These are phyloP conservation scores for Monilinia fructicola DNA, from an alignment of 2,329 filamentous ascomycete species.

Conservation along the genomic window DNA sequence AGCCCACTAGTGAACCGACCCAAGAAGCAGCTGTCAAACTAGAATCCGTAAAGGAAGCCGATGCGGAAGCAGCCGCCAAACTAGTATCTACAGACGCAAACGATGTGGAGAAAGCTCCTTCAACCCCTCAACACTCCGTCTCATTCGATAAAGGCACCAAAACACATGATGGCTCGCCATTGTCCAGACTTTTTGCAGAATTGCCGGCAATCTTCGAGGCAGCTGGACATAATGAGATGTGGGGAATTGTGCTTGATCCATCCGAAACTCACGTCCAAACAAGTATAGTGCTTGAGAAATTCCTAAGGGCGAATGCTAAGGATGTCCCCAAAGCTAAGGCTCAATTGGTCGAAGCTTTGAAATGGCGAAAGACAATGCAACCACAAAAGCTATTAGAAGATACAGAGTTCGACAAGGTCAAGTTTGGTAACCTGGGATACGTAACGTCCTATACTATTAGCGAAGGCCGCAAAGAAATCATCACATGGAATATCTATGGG, in stretches of 20 bases:
- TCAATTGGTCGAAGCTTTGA: constrained; percentile 75
- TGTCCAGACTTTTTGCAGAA: constrained; percentile 57
- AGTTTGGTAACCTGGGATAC: constrained; percentile 79
- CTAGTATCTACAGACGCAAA: constrained; percentile 15
- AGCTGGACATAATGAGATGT: constrained; percentile 73
- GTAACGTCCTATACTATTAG: constrained; percentile 67
- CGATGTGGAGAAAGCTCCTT: constrained; percentile 4
- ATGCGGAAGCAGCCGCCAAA: constrained; percentile 17
- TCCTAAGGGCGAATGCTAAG: constrained; percentile 83
- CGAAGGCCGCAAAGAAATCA: constrained; percentile 56
- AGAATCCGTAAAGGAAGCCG: constrained; percentile 12
- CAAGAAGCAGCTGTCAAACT: constrained; percentile 9
- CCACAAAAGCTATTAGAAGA: constrained; percentile 65
- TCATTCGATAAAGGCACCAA: constrained; percentile 22
- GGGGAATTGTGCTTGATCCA: constrained; percentile 67
- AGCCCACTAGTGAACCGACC: not conserved
- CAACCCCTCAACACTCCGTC: constrained; percentile 11
- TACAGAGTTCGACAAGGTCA: constrained; percentile 61
- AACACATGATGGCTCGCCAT: constrained; percentile 36
- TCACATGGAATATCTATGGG: constrained; percentile 94
- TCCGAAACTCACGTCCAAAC: constrained; percentile 63
- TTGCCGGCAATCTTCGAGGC: constrained; percentile 58
- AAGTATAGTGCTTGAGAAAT: constrained; percentile 87
- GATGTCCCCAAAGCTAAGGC: constrained; percentile 71
- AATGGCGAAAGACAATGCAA: constrained; percentile 78